Evolutionary conservation across 257 asterid species (phyloP).

Genomic region (Petunia axillaris): DNA sequence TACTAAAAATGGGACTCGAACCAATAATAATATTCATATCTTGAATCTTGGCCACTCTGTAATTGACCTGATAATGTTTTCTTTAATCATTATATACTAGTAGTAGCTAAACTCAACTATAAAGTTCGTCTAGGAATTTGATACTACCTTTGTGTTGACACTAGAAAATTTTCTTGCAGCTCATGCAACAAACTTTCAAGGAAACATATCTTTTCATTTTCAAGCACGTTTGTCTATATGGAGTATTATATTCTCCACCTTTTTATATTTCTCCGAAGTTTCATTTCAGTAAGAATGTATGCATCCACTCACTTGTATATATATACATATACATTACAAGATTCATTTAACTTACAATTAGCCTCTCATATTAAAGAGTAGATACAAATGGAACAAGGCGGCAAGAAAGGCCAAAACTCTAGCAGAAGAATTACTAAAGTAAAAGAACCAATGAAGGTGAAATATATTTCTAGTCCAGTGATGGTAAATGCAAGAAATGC

Average conservation of each 20-base stretch:
- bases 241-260: neutral
- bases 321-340: neutral
- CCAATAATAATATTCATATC: no score
- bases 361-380: neutral
- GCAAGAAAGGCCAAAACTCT: slow-evolving; percentile 10
- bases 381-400: neutral
- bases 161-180: neutral
- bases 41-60: no score
- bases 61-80: no score
- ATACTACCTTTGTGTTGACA: neutral
- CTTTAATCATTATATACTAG: no score
- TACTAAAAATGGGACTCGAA: no score
- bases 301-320: neutral
- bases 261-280: neutral
- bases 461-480: slow-evolving; percentile 42
- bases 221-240: neutral
- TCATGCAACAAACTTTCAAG: neutral
- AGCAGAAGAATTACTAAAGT: neutral
- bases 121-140: neutral
- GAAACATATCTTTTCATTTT: neutral
- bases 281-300: slow-evolving; percentile 15
- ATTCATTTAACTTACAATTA: neutral
- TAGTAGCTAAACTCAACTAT: neutral
- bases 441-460: slow-evolving; percentile 39
- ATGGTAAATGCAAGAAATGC: slow-evolving; percentile 41